phyloP scores from a whole-genome alignment of 257 asterid species.

The Solanum habrochaites region DNA sequence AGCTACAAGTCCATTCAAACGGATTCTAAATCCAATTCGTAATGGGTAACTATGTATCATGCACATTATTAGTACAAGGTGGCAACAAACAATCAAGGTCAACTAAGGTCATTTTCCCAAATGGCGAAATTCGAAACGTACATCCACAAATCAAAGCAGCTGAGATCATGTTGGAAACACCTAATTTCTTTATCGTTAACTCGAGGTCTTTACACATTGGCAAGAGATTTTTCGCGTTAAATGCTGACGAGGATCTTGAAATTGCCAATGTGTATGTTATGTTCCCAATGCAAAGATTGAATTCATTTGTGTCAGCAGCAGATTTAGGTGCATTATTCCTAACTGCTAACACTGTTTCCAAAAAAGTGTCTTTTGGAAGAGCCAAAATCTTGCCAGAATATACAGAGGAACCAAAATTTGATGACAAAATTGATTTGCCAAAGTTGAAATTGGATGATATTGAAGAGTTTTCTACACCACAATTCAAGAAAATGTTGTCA shows the following conservation, averaged over 20 bases:
- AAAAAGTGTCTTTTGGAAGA: neutral
- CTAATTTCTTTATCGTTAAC: neutral
- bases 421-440: neutral
- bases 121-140: slow-evolving; percentile 37
- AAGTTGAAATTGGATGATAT: slow-evolving; percentile 9
- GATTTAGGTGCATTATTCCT: slow-evolving; percentile 6
- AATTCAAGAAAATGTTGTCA: neutral
- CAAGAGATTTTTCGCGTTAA: neutral
- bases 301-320: neutral
- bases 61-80: neutral
- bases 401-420: neutral
- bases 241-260: slow-evolving; percentile 16
- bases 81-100: slow-evolving; percentile 1
- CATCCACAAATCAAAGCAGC: slow-evolving; percentile 36
- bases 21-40: neutral
- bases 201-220: slow-evolving; percentile 1
- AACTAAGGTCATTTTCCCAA: slow-evolving; percentile 40
- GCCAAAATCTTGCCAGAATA: slow-evolving; percentile 15
- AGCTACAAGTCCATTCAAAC: neutral
- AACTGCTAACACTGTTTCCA: neutral
- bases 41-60: neutral
- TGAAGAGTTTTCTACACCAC: slow-evolving; percentile 6
- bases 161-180: slow-evolving; percentile 37
- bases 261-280: slow-evolving; percentile 5
- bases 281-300: slow-evolving; percentile 11